Percentiles rank a stretch among this genome's conserved stretches.
These are phyloP conservation scores for Penicillium coffeae DNA, from an alignment of 495 filamentous ascomycete genomes.

Conservation along the genomic window DNA sequence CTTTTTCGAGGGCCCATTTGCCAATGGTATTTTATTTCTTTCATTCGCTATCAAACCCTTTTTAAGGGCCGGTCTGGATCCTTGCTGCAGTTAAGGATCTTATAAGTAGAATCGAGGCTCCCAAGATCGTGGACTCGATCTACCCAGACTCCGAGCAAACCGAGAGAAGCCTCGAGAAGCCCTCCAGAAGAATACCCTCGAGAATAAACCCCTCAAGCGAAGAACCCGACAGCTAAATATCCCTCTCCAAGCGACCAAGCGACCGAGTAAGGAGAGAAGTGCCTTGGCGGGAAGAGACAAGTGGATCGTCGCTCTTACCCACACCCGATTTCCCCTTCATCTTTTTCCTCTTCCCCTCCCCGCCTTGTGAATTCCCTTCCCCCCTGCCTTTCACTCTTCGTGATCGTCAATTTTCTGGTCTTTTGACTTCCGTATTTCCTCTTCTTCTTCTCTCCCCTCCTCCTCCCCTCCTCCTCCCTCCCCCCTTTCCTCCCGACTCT, in stretches of 20 bases:
- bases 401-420: too few relatives aligned
- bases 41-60: background rate
- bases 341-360: conserved; percentile 10
- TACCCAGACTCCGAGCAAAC: background rate
- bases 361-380: background rate
- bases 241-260: too few relatives aligned
- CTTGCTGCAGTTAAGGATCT: background rate
- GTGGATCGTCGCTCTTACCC: conserved; percentile 19
- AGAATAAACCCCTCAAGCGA: too few relatives aligned
- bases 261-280: too few relatives aligned
- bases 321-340: conserved; percentile 11
- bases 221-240: background rate
- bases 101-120: background rate
- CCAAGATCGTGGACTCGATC: background rate
- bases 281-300: conserved; percentile 19
- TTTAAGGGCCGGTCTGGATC: background rate
- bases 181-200: too few relatives aligned
- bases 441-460: conserved; percentile 15
- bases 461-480: background rate
- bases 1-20: too few relatives aligned
- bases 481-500: conserved; percentile 16
- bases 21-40: too few relatives aligned
- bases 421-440: background rate
- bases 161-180: background rate
- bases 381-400: conserved; percentile 7